Evolutionary conservation across 495 filamentous ascomycete species (phyloP).

Genomic region (Lasiosphaeria hispida): DNA sequence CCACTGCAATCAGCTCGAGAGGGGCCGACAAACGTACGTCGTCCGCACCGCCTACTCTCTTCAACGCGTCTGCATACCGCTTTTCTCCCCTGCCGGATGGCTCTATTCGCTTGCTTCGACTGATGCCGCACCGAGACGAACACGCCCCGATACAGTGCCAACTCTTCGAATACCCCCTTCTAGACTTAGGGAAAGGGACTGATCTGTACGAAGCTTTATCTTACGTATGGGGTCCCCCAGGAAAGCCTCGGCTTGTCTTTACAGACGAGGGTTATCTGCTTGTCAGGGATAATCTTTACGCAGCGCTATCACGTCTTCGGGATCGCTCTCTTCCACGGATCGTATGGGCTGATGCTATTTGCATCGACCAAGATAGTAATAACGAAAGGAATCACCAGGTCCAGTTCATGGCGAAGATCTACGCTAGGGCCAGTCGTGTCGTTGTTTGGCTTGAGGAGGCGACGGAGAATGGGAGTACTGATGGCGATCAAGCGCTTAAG

Average conservation of each 20-base stretch:
- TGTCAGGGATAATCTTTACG: neutral
- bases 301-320: slow-evolving; percentile 1
- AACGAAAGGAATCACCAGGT: neutral
- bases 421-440: neutral
- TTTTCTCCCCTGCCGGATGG: slow-evolving; percentile 1
- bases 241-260: neutral
- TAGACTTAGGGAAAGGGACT: neutral
- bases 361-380: neutral
- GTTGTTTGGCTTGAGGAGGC: neutral
- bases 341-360: slow-evolving; percentile 3
- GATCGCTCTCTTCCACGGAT: neutral
- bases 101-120: neutral
- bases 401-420: neutral
- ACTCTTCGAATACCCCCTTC: neutral
- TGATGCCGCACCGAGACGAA: neutral
- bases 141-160: neutral
- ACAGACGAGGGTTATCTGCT: neutral
- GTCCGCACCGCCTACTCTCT: too few species aligned
- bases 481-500: too few species aligned
- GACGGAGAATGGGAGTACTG: too few species aligned
- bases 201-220: slow-evolving; percentile 4
- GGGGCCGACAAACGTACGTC: too few species aligned
- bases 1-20: too few species aligned
- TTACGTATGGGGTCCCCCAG: neutral
- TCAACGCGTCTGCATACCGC: too few species aligned